Conservation (phyloP, 306 rosid species). For the Cercis canadensis region DNA sequence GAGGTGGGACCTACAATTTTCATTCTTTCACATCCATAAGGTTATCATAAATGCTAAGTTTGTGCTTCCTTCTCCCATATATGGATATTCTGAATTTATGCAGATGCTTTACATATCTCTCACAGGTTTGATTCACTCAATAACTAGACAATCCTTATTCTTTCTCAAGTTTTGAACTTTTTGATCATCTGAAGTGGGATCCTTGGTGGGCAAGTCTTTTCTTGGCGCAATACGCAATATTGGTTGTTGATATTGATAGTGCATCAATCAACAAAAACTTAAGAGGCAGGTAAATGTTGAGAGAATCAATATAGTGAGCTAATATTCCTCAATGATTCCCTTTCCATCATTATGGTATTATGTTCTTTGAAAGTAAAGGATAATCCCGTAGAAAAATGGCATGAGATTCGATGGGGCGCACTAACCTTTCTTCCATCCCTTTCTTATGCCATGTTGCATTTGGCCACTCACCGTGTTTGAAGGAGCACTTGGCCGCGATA, state of each 20-base stretch:
- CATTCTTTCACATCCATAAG: too few relatives aligned
- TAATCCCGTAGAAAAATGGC: conserved; percentile 15
- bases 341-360: conserved; percentile 29
- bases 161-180: not conserved
- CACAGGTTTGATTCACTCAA: too few relatives aligned
- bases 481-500: not conserved
- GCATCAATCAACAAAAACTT: conserved; percentile 25
- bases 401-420: conserved; percentile 33
- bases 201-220: conserved; percentile 27
- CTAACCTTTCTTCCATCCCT: conserved; percentile 20
- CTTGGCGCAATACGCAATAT: too few relatives aligned
- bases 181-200: conserved; percentile 33
- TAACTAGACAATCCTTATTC: not conserved
- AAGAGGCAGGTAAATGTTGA: conserved; percentile 23
- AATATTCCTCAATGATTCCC: conserved; percentile 15
- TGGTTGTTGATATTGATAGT: too few relatives aligned
- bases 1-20: too few relatives aligned
- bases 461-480: too few relatives aligned
- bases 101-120: not conserved
- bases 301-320: not conserved
- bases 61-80: too few relatives aligned
- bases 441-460: conserved; percentile 20
- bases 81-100: too few relatives aligned
- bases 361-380: conserved; percentile 35
- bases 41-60: too few relatives aligned